Conservation (phyloP, 2,329 filamentous ascomycete species). For the Plectosphaerella plurivora region DNA sequence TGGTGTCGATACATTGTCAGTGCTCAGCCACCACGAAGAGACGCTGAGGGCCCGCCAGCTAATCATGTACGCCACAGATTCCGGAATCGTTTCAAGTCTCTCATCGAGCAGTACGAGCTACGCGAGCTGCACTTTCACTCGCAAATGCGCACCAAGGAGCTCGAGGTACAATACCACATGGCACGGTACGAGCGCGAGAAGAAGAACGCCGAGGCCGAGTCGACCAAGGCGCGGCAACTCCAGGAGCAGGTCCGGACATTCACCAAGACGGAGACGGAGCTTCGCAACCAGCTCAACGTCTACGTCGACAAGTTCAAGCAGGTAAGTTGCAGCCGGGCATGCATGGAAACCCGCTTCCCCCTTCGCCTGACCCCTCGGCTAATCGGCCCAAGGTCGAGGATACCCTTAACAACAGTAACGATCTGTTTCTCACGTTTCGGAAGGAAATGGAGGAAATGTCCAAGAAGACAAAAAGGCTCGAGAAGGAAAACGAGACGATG, state of each 20-base stretch:
- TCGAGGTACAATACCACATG: slow-evolving; percentile 90
- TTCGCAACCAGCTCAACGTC: slow-evolving; percentile 92
- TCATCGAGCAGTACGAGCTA: slow-evolving; percentile 95
- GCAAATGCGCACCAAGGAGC: slow-evolving; percentile 86
- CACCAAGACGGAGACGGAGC: slow-evolving; percentile 90
- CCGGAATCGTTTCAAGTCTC: slow-evolving; percentile 85
- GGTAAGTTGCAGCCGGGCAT: slow-evolving; percentile 49
- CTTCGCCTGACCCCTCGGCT: slow-evolving; percentile 1
- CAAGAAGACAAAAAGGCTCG: slow-evolving; percentile 93
- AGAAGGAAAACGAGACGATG: slow-evolving; percentile 90
- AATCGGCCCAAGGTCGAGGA: slow-evolving; percentile 74
- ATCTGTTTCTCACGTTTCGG: slow-evolving; percentile 91
- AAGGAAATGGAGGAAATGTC: slow-evolving; percentile 99
- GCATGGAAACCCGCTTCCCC: slow-evolving; percentile 3
- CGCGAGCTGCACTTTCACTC: slow-evolving; percentile 93
- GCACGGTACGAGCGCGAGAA: slow-evolving; percentile 86
- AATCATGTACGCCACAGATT: slow-evolving; percentile 51
- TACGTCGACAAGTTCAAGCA: slow-evolving; percentile 99
- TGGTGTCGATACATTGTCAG: slow-evolving; percentile 59
- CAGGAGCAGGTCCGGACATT: slow-evolving; percentile 92
- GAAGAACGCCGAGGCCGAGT: slow-evolving; percentile 80
- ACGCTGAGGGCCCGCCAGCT: slow-evolving; percentile 3
- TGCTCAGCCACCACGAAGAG: not conserved
- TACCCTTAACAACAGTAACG: slow-evolving; percentile 96
- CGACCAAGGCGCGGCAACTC: slow-evolving; percentile 74